Conservation (phyloP, 768 basidiomycete genomes). For the Boletus edulis region DNA sequence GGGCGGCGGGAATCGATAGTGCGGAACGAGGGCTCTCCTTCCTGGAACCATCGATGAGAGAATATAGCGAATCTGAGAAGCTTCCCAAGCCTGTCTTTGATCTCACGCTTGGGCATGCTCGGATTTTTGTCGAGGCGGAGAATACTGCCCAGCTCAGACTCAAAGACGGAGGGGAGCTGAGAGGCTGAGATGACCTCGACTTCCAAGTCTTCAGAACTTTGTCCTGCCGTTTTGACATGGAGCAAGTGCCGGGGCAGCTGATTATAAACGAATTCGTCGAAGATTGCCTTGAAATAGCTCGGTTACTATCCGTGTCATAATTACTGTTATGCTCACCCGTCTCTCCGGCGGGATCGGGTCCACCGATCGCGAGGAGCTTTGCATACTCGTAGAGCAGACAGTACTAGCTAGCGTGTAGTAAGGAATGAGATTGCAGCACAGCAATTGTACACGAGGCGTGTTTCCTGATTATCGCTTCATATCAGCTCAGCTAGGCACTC, state of each 20-base stretch:
- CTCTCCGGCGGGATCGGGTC: constrained; percentile 4
- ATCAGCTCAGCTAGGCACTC: too few relatives aligned
- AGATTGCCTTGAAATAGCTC: constrained; percentile 2
- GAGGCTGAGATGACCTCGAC: constrained; percentile 5
- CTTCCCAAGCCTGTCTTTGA: neutral
- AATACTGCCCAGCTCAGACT: neutral
- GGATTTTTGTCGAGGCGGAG: constrained; percentile 3
- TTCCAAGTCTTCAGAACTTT: neutral
- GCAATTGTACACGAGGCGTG: neutral
- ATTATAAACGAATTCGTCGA: constrained; percentile 15
- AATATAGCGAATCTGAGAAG: constrained; percentile 14
- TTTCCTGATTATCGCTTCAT: too few relatives aligned
- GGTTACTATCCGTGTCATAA: neutral
- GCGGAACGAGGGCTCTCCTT: constrained; percentile 8
- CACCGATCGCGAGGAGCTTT: neutral
- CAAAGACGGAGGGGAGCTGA: constrained; percentile 5
- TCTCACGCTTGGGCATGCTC: neutral
- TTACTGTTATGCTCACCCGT: constrained; percentile 6
- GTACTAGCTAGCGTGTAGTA: neutral
- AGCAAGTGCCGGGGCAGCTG: constrained; percentile 8
- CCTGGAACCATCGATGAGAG: constrained; percentile 13
- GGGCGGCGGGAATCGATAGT: neutral
- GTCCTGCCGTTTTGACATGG: neutral
- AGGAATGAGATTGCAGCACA: neutral
- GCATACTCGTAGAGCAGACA: neutral